phyloP scores from a whole-genome alignment of 2,329 filamentous ascomycete genomes.

The Epichloe baconii region DNA sequence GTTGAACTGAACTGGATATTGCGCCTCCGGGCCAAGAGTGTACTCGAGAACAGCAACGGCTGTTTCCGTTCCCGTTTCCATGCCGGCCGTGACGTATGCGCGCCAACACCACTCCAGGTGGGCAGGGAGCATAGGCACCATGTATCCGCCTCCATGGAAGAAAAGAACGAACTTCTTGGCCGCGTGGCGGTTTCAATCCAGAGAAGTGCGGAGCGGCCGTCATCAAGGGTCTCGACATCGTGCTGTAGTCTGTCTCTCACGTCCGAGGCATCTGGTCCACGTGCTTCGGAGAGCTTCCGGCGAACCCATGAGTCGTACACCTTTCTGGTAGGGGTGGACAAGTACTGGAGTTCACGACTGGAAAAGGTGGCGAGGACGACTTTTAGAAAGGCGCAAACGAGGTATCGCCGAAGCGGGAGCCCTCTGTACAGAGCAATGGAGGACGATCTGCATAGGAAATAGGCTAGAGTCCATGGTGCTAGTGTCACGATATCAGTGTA shows the following conservation, averaged over 20 bases:
- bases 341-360: slow-evolving; percentile 6
- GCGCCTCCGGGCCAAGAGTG: slow-evolving; percentile 14
- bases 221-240: slow-evolving; percentile 6
- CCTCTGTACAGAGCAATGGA: neutral
- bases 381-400: slow-evolving; percentile 2
- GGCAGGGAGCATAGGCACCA: neutral
- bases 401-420: neutral
- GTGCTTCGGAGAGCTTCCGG: neutral
- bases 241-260: neutral
- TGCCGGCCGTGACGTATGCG: neutral
- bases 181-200: neutral
- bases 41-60: slow-evolving; percentile 19
- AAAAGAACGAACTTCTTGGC: neutral
- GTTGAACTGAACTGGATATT: slow-evolving; percentile 15
- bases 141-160: neutral
- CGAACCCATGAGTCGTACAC: slow-evolving; percentile 5
- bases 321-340: slow-evolving; percentile 1
- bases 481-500: neutral
- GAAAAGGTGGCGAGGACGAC: slow-evolving; percentile 1
- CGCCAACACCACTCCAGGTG: slow-evolving; percentile 1
- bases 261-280: neutral
- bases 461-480: neutral
- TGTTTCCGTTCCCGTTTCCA: slow-evolving; percentile 4
- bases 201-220: slow-evolving; percentile 1
- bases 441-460: neutral